phyloP scores from a whole-genome alignment of 2,329 filamentous ascomycete species.

The Ilyonectria destructans region DNA sequence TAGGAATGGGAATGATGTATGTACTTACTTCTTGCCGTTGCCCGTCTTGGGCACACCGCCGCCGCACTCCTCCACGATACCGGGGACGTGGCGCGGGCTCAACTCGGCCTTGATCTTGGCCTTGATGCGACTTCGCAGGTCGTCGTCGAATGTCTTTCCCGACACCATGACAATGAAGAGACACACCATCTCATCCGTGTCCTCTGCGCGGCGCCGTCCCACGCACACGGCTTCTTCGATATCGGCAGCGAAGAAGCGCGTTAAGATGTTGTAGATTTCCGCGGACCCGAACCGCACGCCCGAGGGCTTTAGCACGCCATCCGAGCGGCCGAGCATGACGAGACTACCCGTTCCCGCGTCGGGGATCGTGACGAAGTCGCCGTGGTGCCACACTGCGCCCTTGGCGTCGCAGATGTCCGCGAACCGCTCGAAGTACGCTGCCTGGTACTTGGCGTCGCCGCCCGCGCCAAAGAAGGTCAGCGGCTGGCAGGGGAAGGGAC shows the following conservation, averaged over 20 bases:
- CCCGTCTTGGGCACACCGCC: conserved; percentile 91
- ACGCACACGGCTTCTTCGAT: conserved; percentile 92
- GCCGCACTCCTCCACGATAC: conserved; percentile 83
- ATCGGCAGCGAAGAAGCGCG: conserved; percentile 84
- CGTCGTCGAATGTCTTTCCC: conserved; percentile 70
- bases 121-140: conserved; percentile 77
- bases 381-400: conserved; percentile 87
- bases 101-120: conserved; percentile 81
- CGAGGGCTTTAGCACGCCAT: conserved; percentile 93
- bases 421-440: conserved; percentile 92
- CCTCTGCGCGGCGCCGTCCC: conserved; percentile 79
- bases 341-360: conserved; percentile 83
- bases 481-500: conserved; percentile 92
- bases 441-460: conserved; percentile 81
- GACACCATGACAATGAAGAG: conserved; percentile 87
- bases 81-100: conserved; percentile 91
- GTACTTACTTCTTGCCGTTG: conserved; percentile 92
- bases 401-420: conserved; percentile 58
- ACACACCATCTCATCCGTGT: conserved; percentile 89
- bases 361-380: conserved; percentile 84
- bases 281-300: conserved; percentile 94
- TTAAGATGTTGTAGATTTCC: conserved; percentile 96
- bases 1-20: background rate
- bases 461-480: conserved; percentile 86
- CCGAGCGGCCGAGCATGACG: conserved; percentile 92